Conservation (phyloP, 2,329 filamentous ascomycete species). For the Xylogone sp. region DNA sequence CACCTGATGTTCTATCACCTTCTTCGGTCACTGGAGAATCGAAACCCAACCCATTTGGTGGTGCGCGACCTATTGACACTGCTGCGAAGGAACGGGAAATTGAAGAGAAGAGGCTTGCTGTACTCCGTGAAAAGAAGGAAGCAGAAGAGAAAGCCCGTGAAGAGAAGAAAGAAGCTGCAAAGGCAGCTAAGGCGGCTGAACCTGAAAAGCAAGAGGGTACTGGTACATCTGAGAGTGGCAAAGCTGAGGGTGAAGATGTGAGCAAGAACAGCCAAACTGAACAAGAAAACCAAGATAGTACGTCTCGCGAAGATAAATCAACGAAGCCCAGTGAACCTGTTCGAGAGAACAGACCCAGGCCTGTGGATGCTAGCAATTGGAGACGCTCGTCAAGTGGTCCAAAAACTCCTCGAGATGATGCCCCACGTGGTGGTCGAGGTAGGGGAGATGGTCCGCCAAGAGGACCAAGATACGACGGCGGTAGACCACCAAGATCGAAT, state of each 20-base stretch:
- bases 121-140: conserved; percentile 75
- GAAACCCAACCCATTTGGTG: conserved; percentile 92
- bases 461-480: conserved; percentile 25
- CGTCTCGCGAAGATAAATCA: conserved; percentile 45
- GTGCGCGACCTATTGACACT: conserved; percentile 90
- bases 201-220: conserved; percentile 33
- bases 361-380: conserved; percentile 58
- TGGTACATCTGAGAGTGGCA: conserved; percentile 18
- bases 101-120: conserved; percentile 78
- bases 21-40: conserved; percentile 56
- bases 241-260: conserved; percentile 27
- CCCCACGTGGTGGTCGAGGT: conserved; percentile 39
- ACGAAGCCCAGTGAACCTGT: conserved; percentile 41
- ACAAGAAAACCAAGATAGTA: conserved; percentile 30
- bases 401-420: conserved; percentile 33
- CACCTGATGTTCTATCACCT: conserved; percentile 45
- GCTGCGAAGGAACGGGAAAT: conserved; percentile 84
- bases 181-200: conserved; percentile 24
- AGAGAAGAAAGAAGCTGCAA: conserved; percentile 57
- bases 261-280: conserved; percentile 26
- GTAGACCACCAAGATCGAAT: conserved; percentile 18
- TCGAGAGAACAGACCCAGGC: conserved; percentile 49
- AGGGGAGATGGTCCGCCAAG: conserved; percentile 40
- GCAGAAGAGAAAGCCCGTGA: conserved; percentile 52
- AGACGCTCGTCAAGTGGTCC: conserved; percentile 45